Base-by-base conservation (phyloP, 768 basidiomycete species). In the Leccinum boreale region DNA sequence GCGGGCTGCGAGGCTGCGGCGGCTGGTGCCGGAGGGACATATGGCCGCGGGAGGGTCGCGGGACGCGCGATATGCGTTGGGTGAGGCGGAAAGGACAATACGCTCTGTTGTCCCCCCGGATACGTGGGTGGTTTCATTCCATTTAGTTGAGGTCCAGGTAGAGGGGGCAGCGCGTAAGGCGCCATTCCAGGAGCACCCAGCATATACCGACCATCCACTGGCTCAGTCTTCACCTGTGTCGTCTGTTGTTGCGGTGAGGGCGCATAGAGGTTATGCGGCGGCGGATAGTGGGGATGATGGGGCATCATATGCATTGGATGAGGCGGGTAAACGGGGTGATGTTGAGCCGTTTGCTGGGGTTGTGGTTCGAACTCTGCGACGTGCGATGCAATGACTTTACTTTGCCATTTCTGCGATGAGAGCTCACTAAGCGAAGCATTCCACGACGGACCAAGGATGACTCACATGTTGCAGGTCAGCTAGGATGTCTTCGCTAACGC, bases 281-380 rank as follows among this genome's bases (percentile, higher is more conserved):
- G 64, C 1, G 79, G 73, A 60, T 85, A 85, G 53, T 85, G 84
- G n/a, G 81, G 77, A 66, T 75, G 78, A 65, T 75, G 76, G 52
- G 67, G 71, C 73, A 81, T 78, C 81, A 83, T 81, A 59, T 83
- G 85, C 71, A 86, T 82, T 19, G 83, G 78, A 70, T 85, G 87
- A 11, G 82, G 79, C 7, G 81, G 82, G 62, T 83, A 85, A 49
- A 78, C 74, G 57, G 81, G 79, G 46, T 82, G 81, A 46, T 77
- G 81, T 58, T 66, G 76, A 29, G 75, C 73, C 1, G 77, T 74
- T 28, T 80, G 81, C 46, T 77, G 80, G 4, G 79, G 73, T 33
- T 73, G 75, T 17, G 83, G 75, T 70, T 92, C 90, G 71, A 97
- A 98, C 64, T 98, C 93, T 52, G 97, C 97, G 21, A 97, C 96